phyloP scores from a whole-genome alignment of 208 protist genomes.

The Trichomonas gallinae region DNA sequence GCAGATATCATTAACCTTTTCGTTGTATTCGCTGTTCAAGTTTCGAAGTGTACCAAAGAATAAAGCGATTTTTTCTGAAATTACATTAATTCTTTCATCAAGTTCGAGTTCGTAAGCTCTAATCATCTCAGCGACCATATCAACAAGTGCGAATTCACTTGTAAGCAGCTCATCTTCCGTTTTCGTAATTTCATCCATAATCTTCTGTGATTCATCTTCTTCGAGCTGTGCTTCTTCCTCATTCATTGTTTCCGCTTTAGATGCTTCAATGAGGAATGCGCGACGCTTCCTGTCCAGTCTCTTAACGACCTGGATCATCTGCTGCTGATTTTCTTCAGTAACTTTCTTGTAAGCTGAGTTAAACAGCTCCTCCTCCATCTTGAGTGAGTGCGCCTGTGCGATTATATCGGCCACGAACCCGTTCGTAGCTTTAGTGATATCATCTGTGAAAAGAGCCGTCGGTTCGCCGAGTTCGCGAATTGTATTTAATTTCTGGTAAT shows the following conservation, averaged over 20 bases:
- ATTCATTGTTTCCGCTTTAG: not conserved
- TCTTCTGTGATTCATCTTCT: not conserved
- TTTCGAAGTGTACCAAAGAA: not conserved
- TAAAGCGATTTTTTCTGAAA: not conserved
- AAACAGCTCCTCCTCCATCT: not conserved
- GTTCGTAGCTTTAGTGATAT: not conserved
- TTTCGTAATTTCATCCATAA: not conserved
- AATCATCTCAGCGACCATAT: conserved; percentile 5
- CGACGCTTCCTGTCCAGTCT: not conserved
- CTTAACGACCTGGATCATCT: conserved; percentile 9
- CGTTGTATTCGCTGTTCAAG: not conserved
- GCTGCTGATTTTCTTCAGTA: not conserved
- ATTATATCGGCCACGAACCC: not conserved
- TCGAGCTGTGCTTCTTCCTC: not conserved
- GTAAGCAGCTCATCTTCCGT: conserved; percentile 1
- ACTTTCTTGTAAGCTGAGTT: not conserved
- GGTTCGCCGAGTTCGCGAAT: conserved; percentile 1
- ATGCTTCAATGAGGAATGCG: not conserved
- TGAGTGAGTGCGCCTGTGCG: not conserved
- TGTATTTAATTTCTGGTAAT: not conserved
- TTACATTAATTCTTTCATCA: conserved; percentile 9
- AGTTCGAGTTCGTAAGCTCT: not conserved
- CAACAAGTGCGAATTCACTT: not conserved
- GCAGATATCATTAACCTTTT: not conserved
- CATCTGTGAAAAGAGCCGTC: not conserved